Evolutionary conservation across 2,329 filamentous ascomycete genomes (phyloP), one percentile per base, ranked within the genome.

Genomic region (Aspergillus pseudonomiae): DNA sequence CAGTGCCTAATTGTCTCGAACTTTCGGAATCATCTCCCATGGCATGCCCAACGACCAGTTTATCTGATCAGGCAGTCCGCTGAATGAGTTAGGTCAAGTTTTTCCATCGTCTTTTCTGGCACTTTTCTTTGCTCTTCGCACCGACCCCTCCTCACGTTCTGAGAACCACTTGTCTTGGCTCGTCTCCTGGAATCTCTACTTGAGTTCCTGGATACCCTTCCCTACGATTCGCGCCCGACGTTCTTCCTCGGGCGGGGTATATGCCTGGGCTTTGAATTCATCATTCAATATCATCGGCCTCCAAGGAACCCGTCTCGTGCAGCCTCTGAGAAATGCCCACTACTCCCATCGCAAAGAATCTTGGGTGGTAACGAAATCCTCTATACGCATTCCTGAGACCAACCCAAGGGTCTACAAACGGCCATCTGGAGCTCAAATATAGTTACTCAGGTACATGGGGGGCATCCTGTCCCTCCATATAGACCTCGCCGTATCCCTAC

Each of bases 101-200:
- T 57, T 60, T 61, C 26, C 16, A 34, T 30, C 52, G 34, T 46
- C 21, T 59, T 52, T n/a, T 54, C 54, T 46, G 30, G 34, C 48
- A 48, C 12, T 46, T 59, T 60, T 48, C 45, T 41, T 54, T 19
- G 61, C 36, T 30, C 36, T 57, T 60, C 48, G n/a, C 52, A 39
- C n/a, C 52, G 39, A 28, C 52, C 32, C 52, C 52, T 41, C 52
- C 52, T 41, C 32, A 39, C 52, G 16, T n/a, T 24, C 50, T 24
- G 32, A 54, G 50, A 24, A 24, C 50, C 21, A 36, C 14, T 54
- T 36, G 50, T 68, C 71, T 69, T 64, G 66, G 68, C 71, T 62
- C 57, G 57, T 60, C 43, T 36, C 24, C 4, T 30, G 19, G n/a
- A 50, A 19, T 28, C 10, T 48, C 41, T 46, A 19, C n/a, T 48